A percentile compares a stretch with the other conserved stretches of the same genome.
phyloP scores from a whole-genome alignment of 345 rosid genomes.

The Passiflora organensis region DNA sequence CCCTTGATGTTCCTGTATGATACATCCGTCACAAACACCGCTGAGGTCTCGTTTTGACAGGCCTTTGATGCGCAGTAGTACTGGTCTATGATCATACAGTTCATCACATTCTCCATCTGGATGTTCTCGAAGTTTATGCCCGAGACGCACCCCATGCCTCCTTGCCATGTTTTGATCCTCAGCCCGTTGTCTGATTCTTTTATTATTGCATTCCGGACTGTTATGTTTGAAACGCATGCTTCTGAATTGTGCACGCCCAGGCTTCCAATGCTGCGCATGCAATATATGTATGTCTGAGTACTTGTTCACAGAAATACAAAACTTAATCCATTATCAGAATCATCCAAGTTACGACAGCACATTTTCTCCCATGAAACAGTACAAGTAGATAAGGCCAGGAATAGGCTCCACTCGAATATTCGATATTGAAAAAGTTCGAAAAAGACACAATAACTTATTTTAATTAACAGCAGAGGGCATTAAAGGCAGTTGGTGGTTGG shows the following conservation, averaged over 20 bases:
- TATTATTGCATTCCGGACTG: slow-evolving; percentile 54
- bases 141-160: slow-evolving; percentile 72
- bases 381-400: neutral
- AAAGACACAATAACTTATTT: neutral
- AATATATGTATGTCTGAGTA: too few relatives aligned
- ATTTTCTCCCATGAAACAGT: too few relatives aligned
- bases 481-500: too few relatives aligned
- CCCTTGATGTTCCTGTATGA: slow-evolving; percentile 78
- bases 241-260: slow-evolving; percentile 88
- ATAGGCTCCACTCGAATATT: neutral
- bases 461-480: too few relatives aligned
- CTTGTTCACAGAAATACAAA: too few relatives aligned
- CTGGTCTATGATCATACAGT: slow-evolving; percentile 88
- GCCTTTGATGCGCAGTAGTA: slow-evolving; percentile 67
- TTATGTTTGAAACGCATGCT: slow-evolving; percentile 90
- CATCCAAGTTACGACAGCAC: neutral
- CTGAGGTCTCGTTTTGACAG: slow-evolving; percentile 77
- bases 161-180: slow-evolving; percentile 96
- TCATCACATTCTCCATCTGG: slow-evolving; percentile 84
- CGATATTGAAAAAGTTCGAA: neutral
- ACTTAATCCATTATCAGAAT: neutral
- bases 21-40: slow-evolving; percentile 61
- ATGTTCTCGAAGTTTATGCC: slow-evolving; percentile 71
- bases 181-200: slow-evolving; percentile 91
- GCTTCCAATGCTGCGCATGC: slow-evolving; percentile 72